Evolutionary conservation across 345 rosid species (phyloP), one percentile per base, ranked within the genome.

Genomic region (Aegle marmelos): DNA sequence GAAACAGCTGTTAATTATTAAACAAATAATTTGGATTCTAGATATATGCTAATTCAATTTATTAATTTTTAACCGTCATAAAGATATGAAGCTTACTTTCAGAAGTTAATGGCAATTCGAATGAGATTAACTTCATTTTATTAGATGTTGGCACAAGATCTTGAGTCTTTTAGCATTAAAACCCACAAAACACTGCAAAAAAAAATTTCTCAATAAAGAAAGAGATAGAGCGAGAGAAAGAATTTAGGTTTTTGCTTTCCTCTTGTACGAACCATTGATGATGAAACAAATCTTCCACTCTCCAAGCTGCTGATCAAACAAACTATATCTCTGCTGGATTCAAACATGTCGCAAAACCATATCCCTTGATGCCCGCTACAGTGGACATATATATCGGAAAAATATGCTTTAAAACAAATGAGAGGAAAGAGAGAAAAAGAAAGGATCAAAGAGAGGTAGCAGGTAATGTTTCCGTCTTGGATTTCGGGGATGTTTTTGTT

Each of bases 201-300:
- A 67, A 57, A 30, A 16, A 0, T 24, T 48, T 75, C 41, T 50
- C 30, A 45, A 6, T 22, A 63, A 41, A 37, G 9, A 33, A 72
- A 72, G 24, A 17, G 13, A 45, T 3, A 3, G 50, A 45, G 50
- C 50, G 5, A 45, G 14, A 41, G 50, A 45, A 45, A 45, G 17
- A 45, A 13, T 45, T 13, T 45, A 53, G 57, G 21, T 17, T 54
- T 21, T 4, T 10, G 34, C 1, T 50, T 75, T 67, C 37, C 30
- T 6, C 27, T 41, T 45, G 59, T 76, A 84, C 87, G 72, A 78
- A 81, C 84, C 84, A 75, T 72, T 67, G 68, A 72, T 68, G 27
- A 36, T 59, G 77, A 80, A 70, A 65, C 36, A 57, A 31, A 67
- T 70, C 70, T 10, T 75, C 14, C 36, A 39, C 77, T 64, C 59